These are phyloP conservation scores for Talaromyces islandicus DNA, from an alignment of 2,329 filamentous ascomycete species.

Conservation along the genomic window DNA sequence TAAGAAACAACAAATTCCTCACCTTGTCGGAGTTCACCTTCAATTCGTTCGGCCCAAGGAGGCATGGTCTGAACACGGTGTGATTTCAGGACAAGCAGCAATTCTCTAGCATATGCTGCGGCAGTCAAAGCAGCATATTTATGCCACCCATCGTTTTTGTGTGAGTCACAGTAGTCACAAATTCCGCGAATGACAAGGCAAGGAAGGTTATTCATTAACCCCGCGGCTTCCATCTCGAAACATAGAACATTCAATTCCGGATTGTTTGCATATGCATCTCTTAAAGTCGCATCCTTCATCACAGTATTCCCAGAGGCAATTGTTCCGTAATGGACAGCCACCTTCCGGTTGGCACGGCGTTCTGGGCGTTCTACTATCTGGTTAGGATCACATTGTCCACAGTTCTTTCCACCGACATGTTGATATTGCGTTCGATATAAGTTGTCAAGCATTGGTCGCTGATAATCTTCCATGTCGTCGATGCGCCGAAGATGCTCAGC, in stretches of 20 bases:
- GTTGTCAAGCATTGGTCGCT: too few relatives aligned
- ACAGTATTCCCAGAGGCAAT: background rate
- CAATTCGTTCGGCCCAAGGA: slow-evolving; percentile 26
- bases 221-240: background rate
- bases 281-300: background rate
- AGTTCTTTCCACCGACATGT: background rate
- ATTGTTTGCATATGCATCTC: background rate
- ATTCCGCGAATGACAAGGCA: background rate
- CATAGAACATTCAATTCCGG: too few relatives aligned
- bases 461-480: too few relatives aligned
- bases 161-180: background rate
- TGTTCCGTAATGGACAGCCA: background rate
- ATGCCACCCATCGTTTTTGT: too few relatives aligned
- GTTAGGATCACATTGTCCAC: background rate
- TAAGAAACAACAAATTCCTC: too few relatives aligned
- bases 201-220: background rate
- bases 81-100: background rate
- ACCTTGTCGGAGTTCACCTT: slow-evolving; percentile 16
- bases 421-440: too few relatives aligned
- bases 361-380: background rate
- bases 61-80: slow-evolving; percentile 24
- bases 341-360: background rate
- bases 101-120: too few relatives aligned
- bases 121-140: too few relatives aligned
- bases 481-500: too few relatives aligned